Evolutionary conservation across 768 basidiomycete genomes (phyloP), one percentile per base, ranked within the genome.

Genomic region (Suillus subalutaceus): DNA sequence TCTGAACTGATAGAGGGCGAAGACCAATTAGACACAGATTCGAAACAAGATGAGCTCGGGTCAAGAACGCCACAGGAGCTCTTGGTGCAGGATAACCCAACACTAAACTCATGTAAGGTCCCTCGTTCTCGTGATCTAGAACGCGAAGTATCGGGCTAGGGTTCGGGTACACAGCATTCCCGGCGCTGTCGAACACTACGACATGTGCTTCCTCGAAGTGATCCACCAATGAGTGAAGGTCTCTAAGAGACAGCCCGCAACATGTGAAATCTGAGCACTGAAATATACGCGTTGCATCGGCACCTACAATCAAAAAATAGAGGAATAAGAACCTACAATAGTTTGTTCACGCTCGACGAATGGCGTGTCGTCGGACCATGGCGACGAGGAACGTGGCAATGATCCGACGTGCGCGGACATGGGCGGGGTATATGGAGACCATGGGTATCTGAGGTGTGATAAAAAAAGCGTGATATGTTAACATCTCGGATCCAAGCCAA

Each of bases 211-310:
- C 79, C 67, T 86, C 85, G 60, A 84, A 83, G 67, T 86, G 87
- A 68, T 83, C 82, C 62, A 86, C 76, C 23, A 86, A 78, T 46
- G 79, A 80, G 69, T 86, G 86, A 46, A 86, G 75, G 73, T 84
- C 82, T 6, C 79, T 70, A 38, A 85, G 80, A 26, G 75, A 72
- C 53, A 79, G 74, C 50, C 80, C 82, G 69, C 86, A 86, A 69
- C 86, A 86, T 40, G 77, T 78, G 70, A 83, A 85, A 75, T 86
- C 75, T 46, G 78, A 75, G 66, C 81, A 82, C 79, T 81, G 30
- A 41, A 62, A 65, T 62, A 26, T 4, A 37, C 63, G 43, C 9
- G 38, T 32, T 26, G 9, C 35, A 37, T 64, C 26, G 43, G 18
- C 8, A 12, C 37, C 5, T 30, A 2, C 35, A 16, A 40, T 20